Evolutionary conservation across 331 rosid species (phyloP).

Genomic region (Malus hybrid): DNA sequence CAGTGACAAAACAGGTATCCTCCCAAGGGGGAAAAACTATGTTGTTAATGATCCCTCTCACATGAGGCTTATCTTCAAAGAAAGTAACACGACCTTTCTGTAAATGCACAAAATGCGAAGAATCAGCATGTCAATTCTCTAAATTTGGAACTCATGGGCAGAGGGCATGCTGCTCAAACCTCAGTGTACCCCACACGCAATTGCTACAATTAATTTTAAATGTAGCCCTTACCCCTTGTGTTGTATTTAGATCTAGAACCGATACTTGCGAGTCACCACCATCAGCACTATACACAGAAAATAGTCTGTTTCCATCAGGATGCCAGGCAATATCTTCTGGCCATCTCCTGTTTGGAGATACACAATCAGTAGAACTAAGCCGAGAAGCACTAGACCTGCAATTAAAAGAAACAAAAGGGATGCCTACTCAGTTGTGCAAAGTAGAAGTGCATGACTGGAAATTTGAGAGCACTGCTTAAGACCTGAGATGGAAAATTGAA

Average conservation of each 20-base stretch:
- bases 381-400: slow-evolving; percentile 74
- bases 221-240: slow-evolving; percentile 50
- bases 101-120: slow-evolving; percentile 19
- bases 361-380: slow-evolving; percentile 58
- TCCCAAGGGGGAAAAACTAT: slow-evolving; percentile 84
- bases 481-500: slow-evolving; percentile 6
- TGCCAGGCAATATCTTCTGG: slow-evolving; percentile 97
- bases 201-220: not conserved
- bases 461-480: slow-evolving; percentile 9
- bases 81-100: slow-evolving; percentile 65
- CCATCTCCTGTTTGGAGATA: slow-evolving; percentile 81
- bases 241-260: slow-evolving; percentile 49
- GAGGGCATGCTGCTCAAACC: not conserved
- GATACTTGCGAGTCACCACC: slow-evolving; percentile 87
- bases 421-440: not conserved
- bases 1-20: slow-evolving; percentile 64
- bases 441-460: slow-evolving; percentile 1
- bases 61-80: slow-evolving; percentile 81
- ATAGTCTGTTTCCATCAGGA: slow-evolving; percentile 66
- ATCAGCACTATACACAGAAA: slow-evolving; percentile 86
- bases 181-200: not conserved
- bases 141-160: not conserved
- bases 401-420: not conserved
- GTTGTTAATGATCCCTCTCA: slow-evolving; percentile 78
- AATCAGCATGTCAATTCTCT: not conserved